Percentiles rank a stretch among this genome's conserved stretches.
Evolutionary conservation across 257 asterid genomes (phyloP).

Genomic region (Euphrasia confusa): DNA sequence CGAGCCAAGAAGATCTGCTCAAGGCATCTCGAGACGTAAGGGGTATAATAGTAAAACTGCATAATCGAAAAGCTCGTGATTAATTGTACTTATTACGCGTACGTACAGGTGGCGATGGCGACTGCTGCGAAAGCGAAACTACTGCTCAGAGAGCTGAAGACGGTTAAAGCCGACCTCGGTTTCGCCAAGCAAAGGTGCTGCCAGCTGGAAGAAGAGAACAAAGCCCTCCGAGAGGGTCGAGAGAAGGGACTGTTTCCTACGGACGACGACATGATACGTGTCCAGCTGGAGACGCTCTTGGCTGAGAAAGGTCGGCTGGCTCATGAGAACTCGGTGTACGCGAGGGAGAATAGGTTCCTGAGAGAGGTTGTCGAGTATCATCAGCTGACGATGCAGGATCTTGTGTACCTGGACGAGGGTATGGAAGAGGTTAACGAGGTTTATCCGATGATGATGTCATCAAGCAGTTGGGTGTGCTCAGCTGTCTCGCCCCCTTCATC

Average conservation of each 20-base stretch:
- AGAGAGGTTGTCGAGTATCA: constrained; percentile 94
- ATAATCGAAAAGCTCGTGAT: background rate
- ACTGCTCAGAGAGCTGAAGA: constrained; percentile 83
- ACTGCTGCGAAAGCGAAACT: constrained; percentile 93
- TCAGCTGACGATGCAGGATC: constrained; percentile 84
- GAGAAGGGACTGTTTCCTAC: constrained; percentile 70
- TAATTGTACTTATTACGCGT: too few species aligned
- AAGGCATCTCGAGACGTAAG: constrained; percentile 99
- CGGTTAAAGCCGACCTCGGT: constrained; percentile 76
- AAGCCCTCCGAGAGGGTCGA: constrained; percentile 67
- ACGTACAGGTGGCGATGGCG: constrained; percentile 85
- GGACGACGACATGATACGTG: constrained; percentile 89
- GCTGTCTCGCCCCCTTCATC: constrained; percentile 44
- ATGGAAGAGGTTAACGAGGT: constrained; percentile 75
- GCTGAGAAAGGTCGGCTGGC: constrained; percentile 92
- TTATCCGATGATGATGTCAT: constrained; percentile 33
- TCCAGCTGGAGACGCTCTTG: constrained; percentile 85
- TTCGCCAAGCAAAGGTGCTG: constrained; percentile 75
- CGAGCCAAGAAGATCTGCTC: constrained; percentile 73
- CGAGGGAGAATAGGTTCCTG: constrained; percentile 86
- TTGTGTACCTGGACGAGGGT: constrained; percentile 77
- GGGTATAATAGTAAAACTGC: too few species aligned
- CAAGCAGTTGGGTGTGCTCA: constrained; percentile 31
- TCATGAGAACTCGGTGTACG: constrained; percentile 73
- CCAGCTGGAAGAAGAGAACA: constrained; percentile 89